Evolutionary conservation across 176 grass and related monocot genomes (phyloP).

Genomic region (Elymus sibiricus): DNA sequence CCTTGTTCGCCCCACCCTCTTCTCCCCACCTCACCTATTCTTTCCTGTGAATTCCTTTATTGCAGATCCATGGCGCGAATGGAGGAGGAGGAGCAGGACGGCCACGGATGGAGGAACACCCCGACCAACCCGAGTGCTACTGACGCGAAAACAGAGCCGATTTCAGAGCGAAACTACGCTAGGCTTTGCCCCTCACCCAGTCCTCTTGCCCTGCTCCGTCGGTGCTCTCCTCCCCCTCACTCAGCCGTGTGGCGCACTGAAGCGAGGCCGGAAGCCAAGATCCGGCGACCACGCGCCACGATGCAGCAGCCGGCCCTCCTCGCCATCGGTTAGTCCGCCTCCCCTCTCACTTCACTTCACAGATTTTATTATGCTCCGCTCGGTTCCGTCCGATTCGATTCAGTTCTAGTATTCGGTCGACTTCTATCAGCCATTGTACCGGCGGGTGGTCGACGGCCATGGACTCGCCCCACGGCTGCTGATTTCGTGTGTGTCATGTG

Average conservation of each 20-base stretch:
- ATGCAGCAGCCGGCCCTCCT: slow-evolving; percentile 19
- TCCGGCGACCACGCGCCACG: background rate
- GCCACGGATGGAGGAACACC: too few relatives aligned
- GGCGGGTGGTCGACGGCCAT: too few relatives aligned
- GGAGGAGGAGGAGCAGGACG: too few relatives aligned
- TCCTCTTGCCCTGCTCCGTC: background rate
- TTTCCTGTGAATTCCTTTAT: too few relatives aligned
- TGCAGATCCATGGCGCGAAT: too few relatives aligned
- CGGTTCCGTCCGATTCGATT: background rate
- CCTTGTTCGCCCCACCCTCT: too few relatives aligned
- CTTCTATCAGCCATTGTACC: background rate
- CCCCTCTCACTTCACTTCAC: background rate
- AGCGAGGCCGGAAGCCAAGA: background rate
- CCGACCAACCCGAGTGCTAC: too few relatives aligned
- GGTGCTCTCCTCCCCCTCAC: background rate
- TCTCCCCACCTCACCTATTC: too few relatives aligned
- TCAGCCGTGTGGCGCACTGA: background rate
- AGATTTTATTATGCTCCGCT: background rate
- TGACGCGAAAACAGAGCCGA: too few relatives aligned
- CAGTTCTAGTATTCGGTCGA: background rate
- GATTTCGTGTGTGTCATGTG: background rate
- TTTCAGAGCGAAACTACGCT: too few relatives aligned
- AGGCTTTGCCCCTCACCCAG: too few relatives aligned
- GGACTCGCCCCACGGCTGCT: background rate
- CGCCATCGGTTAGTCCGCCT: slow-evolving; percentile 28